A percentile compares a stretch with the other conserved stretches of the same genome.
These are phyloP conservation scores for Zelopaecilomyces penicillatus DNA, from an alignment of 2,329 filamentous ascomycete species.

Conservation along the genomic window DNA sequence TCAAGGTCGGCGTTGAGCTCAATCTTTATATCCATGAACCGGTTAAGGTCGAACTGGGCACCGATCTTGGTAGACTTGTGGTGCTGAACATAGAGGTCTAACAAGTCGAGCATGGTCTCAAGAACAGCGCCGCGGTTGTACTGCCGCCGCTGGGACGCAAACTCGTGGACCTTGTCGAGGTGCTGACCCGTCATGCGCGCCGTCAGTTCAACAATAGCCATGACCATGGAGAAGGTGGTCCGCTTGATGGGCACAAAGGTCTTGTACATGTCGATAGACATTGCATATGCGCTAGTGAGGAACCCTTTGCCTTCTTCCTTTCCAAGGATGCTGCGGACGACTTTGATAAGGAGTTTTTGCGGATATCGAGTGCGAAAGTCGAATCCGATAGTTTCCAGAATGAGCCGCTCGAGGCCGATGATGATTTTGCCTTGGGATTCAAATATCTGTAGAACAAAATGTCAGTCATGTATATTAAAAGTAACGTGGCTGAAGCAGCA, in stretches of 20 bases:
- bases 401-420: constrained; percentile 82
- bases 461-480: neutral
- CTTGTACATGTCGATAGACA: constrained; percentile 83
- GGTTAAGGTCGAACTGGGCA: constrained; percentile 60
- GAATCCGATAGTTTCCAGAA: constrained; percentile 87
- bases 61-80: constrained; percentile 67
- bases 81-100: constrained; percentile 89
- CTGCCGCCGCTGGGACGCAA: constrained; percentile 41
- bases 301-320: constrained; percentile 41
- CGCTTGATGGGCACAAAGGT: constrained; percentile 91
- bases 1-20: constrained; percentile 75
- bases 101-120: constrained; percentile 82
- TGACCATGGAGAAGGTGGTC: constrained; percentile 73
- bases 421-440: constrained; percentile 71
- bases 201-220: constrained; percentile 75
- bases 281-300: constrained; percentile 64
- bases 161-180: constrained; percentile 38
- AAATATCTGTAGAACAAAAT: constrained; percentile 52
- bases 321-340: constrained; percentile 51
- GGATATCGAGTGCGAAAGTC: constrained; percentile 88
- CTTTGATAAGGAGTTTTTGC: constrained; percentile 75
- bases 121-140: constrained; percentile 40
- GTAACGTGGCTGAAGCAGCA: neutral
- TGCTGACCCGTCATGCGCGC: constrained; percentile 56
- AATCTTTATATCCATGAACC: constrained; percentile 81